Conservation (phyloP, 306 rosid genomes). For the Cyamopsis tetragonoloba region DNA sequence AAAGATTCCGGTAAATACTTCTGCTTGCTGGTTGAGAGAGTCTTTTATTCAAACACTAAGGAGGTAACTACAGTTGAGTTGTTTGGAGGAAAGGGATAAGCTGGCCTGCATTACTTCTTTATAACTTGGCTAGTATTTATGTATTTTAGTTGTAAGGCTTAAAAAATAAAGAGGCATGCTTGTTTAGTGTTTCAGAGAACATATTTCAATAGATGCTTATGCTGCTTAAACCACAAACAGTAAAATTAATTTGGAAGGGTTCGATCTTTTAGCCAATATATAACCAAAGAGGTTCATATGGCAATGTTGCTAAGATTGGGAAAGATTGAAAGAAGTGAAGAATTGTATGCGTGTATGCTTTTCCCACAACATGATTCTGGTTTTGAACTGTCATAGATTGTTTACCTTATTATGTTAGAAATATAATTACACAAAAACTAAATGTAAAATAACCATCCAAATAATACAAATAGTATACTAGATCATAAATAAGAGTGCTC, state of each 20-base stretch:
- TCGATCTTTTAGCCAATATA: background rate
- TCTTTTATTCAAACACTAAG: background rate
- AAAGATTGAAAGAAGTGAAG: background rate
- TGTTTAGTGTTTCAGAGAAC: background rate
- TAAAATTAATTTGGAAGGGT: background rate
- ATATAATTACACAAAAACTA: background rate
- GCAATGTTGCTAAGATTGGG: background rate
- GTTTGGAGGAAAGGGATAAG: background rate
- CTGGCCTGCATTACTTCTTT: background rate
- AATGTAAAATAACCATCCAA: background rate
- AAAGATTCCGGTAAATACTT: background rate
- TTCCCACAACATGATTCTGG: background rate
- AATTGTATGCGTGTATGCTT: background rate
- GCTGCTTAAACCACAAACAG: background rate
- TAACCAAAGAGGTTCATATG: background rate
- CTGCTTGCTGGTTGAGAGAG: conserved; percentile 15
- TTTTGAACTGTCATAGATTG: conserved; percentile 6
- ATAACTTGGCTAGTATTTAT: background rate
- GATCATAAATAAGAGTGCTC: background rate
- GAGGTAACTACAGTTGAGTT: background rate
- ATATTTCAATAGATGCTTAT: conserved; percentile 11
- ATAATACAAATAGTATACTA: background rate
- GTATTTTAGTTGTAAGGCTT: conserved; percentile 3
- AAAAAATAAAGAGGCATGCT: conserved; percentile 27
- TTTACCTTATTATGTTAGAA: background rate